Evolutionary conservation across 805 yeast species (phyloP).

Genomic region (Yarrowia sp.): DNA sequence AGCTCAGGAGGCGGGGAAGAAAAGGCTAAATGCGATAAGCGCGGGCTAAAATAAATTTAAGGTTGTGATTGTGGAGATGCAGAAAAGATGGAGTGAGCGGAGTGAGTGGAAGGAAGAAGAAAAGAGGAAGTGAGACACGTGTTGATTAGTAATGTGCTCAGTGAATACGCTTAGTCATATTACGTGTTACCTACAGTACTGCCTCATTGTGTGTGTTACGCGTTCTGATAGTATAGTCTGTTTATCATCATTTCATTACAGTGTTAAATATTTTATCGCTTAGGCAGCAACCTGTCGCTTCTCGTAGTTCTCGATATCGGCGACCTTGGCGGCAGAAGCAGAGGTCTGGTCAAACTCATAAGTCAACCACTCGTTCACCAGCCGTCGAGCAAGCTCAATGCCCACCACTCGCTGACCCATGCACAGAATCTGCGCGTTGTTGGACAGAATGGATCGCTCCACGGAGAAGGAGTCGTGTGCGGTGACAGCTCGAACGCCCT

Average conservation of each 20-base stretch:
- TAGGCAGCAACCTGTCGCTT: conserved; percentile 9
- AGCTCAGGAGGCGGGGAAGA: conserved; percentile 15
- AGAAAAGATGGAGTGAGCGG: too few species aligned
- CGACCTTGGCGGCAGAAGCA: conserved; percentile 47
- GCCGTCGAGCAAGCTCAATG: conserved; percentile 45
- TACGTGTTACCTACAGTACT: too few species aligned
- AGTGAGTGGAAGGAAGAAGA: neutral
- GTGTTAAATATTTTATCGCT: neutral
- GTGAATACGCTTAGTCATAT: too few species aligned
- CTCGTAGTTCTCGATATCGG: conserved; percentile 39
- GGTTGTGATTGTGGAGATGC: neutral
- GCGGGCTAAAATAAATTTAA: neutral
- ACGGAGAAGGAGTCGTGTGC: conserved; percentile 51
- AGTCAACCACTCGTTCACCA: conserved; percentile 47
- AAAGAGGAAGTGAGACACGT: neutral
- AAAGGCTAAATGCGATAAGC: neutral
- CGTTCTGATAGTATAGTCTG: too few species aligned
- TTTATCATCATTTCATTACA: neutral
- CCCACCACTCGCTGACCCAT: conserved; percentile 52
- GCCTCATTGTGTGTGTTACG: too few species aligned
- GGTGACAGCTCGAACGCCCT: conserved; percentile 49
- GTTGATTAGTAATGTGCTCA: too few species aligned
- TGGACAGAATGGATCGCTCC: conserved; percentile 46
- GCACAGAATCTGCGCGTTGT: conserved; percentile 48
- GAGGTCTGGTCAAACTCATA: conserved; percentile 44